Percentiles rank a stretch among this genome's conserved stretches.
phyloP scores from a whole-genome alignment of 164 flowering plant genomes.

The Dillenia turbinata region DNA sequence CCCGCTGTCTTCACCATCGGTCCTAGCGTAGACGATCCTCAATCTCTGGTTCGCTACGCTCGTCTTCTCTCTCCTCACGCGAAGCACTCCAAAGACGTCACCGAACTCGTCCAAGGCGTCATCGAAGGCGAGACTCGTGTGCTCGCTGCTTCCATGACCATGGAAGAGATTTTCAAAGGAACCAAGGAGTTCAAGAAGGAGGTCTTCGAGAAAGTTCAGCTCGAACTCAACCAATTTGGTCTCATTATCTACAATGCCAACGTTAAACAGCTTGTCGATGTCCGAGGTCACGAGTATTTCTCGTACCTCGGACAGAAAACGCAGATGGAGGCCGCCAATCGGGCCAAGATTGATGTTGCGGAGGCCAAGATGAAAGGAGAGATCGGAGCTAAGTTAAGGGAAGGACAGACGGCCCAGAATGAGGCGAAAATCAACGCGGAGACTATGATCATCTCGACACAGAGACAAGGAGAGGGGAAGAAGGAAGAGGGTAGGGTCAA shows the following conservation, averaged over 20 bases:
- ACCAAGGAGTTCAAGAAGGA: slow-evolving; percentile 33
- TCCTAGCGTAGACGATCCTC: slow-evolving; percentile 15
- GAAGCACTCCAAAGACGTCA: slow-evolving; percentile 27
- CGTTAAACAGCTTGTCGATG: slow-evolving; percentile 38
- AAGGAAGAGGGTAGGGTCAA: slow-evolving; percentile 25
- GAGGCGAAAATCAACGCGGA: slow-evolving; percentile 25
- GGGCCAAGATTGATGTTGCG: slow-evolving; percentile 22
- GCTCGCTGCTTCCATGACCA: slow-evolving; percentile 45
- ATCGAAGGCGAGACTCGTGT: slow-evolving; percentile 45
- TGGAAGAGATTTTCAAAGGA: slow-evolving; percentile 40
- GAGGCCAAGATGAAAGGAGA: slow-evolving; percentile 28
- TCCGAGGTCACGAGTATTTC: slow-evolving; percentile 37
- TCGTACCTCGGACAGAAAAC: slow-evolving; percentile 40
- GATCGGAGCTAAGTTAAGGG: slow-evolving; percentile 20
- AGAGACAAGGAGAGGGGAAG: slow-evolving; percentile 23
- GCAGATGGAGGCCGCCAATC: slow-evolving; percentile 40
- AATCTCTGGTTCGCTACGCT: slow-evolving; percentile 18
- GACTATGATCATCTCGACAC: slow-evolving; percentile 16
- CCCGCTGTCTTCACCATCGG: slow-evolving; percentile 35
- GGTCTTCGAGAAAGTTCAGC: slow-evolving; percentile 38
- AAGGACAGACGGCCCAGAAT: slow-evolving; percentile 22
- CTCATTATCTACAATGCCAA: slow-evolving; percentile 38
- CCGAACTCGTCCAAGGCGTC: slow-evolving; percentile 36
- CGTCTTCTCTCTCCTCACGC: slow-evolving; percentile 29
- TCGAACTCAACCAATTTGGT: slow-evolving; percentile 37